These are phyloP conservation scores for Chlorophyllum brunneum DNA, from an alignment of 768 basidiomycete species.

Conservation along the genomic window DNA sequence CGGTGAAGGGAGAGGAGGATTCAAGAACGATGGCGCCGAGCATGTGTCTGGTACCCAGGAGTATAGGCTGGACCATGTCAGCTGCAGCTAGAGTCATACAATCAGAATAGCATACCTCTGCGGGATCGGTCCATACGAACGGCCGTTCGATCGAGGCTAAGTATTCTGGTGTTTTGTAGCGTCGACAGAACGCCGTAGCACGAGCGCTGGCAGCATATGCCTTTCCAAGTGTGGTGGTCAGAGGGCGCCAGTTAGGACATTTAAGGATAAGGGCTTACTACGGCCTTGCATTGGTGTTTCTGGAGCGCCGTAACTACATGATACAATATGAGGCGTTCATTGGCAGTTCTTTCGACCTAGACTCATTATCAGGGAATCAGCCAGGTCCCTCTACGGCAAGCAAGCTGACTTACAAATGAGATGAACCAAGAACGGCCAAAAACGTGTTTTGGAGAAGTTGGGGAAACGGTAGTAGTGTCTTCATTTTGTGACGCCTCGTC, in stretches of 20 bases:
- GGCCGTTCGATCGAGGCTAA: slow-evolving; percentile 31
- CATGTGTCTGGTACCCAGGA: slow-evolving; percentile 19
- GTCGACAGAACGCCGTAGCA: slow-evolving; percentile 33
- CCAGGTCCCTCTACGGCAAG: neutral
- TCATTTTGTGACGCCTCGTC: neutral
- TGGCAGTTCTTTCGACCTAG: slow-evolving; percentile 17
- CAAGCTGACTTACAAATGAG: slow-evolving; percentile 21
- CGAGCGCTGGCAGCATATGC: slow-evolving; percentile 34
- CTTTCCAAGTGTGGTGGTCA: slow-evolving; percentile 23
- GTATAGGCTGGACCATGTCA: slow-evolving; percentile 26
- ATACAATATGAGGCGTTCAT: slow-evolving; percentile 27
- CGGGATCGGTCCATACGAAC: slow-evolving; percentile 50
- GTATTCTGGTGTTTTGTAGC: slow-evolving; percentile 32
- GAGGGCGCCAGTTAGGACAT: slow-evolving; percentile 5
- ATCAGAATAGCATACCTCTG: slow-evolving; percentile 32
- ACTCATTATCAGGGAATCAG: slow-evolving; percentile 4
- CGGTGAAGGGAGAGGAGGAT: slow-evolving; percentile 35
- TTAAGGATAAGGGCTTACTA: slow-evolving; percentile 27
- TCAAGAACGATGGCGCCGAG: slow-evolving; percentile 38
- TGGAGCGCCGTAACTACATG: slow-evolving; percentile 32
- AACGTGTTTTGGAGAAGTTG: slow-evolving; percentile 16
- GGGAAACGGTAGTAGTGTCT: neutral
- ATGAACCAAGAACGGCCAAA: slow-evolving; percentile 30
- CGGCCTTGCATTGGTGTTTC: slow-evolving; percentile 32
- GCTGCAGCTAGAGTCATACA: neutral